A percentile compares a stretch with the other conserved stretches of the same genome.
Conservation (phyloP, 2,329 filamentous ascomycete genomes). For the Stachybotrys echinatus region DNA sequence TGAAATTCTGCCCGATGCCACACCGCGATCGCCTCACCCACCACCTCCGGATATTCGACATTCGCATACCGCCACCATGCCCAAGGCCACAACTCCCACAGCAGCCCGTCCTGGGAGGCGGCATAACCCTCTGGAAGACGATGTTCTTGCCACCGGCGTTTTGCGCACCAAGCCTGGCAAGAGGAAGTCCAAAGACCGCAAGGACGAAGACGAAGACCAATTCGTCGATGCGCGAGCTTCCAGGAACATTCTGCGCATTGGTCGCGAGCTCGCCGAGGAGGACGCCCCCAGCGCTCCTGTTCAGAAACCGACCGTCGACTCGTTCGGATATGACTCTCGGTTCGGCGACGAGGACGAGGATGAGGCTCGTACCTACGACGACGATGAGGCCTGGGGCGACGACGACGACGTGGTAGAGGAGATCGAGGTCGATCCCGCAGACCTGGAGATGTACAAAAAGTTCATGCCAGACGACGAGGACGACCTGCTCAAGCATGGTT, state of each 20-base stretch:
- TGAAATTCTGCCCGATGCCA: conserved; percentile 20
- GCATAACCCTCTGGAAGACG: conserved; percentile 89
- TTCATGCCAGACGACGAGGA: conserved; percentile 74
- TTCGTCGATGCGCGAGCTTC: conserved; percentile 89
- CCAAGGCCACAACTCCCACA: conserved; percentile 64
- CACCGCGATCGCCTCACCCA: conserved; percentile 2
- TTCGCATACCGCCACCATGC: conserved; percentile 51
- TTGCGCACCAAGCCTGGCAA: conserved; percentile 72
- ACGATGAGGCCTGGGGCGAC: conserved; percentile 69
- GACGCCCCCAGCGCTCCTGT: conserved; percentile 44
- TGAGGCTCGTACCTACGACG: conserved; percentile 35
- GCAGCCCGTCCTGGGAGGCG: conserved; percentile 57
- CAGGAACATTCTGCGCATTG: conserved; percentile 81
- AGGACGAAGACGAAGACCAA: conserved; percentile 56
- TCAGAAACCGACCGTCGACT: conserved; percentile 37
- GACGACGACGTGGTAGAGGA: conserved; percentile 69
- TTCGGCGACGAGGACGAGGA: conserved; percentile 54
- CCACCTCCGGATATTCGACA: not conserved
- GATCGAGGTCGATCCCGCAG: conserved; percentile 80
- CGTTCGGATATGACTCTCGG: conserved; percentile 76
- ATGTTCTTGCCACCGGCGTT: conserved; percentile 66
- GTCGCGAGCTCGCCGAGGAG: conserved; percentile 82
- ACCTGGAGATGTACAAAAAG: conserved; percentile 85
- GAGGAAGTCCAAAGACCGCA: conserved; percentile 58
- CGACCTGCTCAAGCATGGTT: conserved; percentile 65